Evolutionary conservation across 495 filamentous ascomycete genomes (phyloP), one percentile per base, ranked within the genome.

Genomic region (Lophium mytilinum): DNA sequence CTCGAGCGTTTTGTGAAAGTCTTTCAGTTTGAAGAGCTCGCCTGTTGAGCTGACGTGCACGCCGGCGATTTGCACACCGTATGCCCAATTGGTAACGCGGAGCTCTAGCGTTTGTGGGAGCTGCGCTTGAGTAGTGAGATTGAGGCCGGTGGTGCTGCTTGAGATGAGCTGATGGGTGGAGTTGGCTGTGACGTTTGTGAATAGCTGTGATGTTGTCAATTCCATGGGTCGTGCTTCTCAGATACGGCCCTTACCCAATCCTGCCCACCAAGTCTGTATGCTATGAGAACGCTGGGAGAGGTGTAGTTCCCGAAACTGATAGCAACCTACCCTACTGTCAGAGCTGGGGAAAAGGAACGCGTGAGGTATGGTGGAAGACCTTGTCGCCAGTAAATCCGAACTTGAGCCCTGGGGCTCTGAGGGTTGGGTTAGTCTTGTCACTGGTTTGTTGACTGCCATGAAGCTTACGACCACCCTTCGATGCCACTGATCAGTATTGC

Each of bases 41-140:
- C 75, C 74, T 4, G 72, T 74, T 4, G 68, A 58, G 3, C 71
- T 74, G 0, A 83, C 73, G 45, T 84, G 81, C 0, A 84, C 76
- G 21, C 69, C 68, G 17, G 71, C 67, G 39, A 87, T 77, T 63
- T 87, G 83, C 10, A 86, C 74, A 46, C 83, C 83, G 58, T 78
- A 78, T 10, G 76, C 83, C 84, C 83, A 87, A 58, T 87, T 86
- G 1, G 84, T 82, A 10, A 85, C 83, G 65, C 74, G 64, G 50
- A 78, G 70, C 58, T 83, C 80, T 52, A 83, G 80, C 0, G 71
- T 75, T 14, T 58, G 56, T 11, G 69, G 71, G 0, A 74, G 76
- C 33, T 63, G 56, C 47, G 55, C 71, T 18, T 76, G 57, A 0
- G 74, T 74, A 4, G 60, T 69, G 12, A 40, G 11, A 50, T 67